Conservation (phyloP, 257 asterid species). For the Fraxinus quadrangulata region DNA sequence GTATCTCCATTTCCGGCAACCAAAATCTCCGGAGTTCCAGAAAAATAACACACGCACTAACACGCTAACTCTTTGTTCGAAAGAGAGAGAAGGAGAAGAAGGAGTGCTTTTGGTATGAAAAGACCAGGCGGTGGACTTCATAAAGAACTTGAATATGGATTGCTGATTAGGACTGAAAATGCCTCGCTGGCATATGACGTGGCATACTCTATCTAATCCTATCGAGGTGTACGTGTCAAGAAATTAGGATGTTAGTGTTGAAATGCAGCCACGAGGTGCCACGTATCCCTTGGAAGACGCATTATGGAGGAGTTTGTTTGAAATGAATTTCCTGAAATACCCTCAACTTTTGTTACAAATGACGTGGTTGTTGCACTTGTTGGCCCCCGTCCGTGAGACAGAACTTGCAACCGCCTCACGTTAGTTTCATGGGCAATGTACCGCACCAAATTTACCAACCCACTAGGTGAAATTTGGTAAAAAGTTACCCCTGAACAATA, state of each 20-base stretch:
- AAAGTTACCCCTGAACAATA: conserved; percentile 14
- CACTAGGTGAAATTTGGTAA: conserved; percentile 7
- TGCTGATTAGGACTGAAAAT: conserved; percentile 39
- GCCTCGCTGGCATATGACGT: conserved; percentile 40
- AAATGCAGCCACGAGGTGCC: conserved; percentile 45
- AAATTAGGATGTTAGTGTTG: conserved; percentile 27
- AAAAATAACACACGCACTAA: not conserved
- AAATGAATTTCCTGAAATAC: conserved; percentile 26
- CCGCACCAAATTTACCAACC: conserved; percentile 29
- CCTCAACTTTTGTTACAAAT: conserved; percentile 29
- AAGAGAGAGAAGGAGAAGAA: not conserved
- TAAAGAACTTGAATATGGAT: conserved; percentile 4
- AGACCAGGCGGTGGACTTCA: conserved; percentile 24
- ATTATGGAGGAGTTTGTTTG: not conserved
- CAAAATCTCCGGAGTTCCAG: conserved; percentile 21
- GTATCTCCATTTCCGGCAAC: conserved; percentile 38
- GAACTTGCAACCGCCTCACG: conserved; percentile 45
- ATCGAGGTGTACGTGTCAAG: conserved; percentile 43
- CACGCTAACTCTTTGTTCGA: conserved; percentile 23
- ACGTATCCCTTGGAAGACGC: conserved; percentile 43
- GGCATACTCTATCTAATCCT: conserved; percentile 31
- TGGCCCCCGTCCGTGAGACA: conserved; percentile 30
- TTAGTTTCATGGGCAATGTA: conserved; percentile 29
- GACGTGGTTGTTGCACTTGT: conserved; percentile 28
- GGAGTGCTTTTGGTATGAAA: conserved; percentile 35